Conservation (phyloP, 192 early-diverging fungal species). For the Backusella westeae region DNA sequence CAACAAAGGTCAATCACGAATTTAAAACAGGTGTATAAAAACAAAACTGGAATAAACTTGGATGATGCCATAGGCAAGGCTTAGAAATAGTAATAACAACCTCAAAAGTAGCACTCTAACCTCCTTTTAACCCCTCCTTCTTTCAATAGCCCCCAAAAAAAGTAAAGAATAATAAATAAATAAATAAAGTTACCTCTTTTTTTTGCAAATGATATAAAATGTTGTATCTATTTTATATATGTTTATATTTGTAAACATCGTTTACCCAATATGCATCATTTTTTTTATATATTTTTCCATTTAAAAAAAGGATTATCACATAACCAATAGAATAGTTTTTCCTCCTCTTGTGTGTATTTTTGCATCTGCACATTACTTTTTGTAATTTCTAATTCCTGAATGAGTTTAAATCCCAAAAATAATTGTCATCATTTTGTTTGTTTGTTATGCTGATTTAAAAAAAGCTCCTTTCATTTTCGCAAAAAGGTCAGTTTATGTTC, state of each 20-base stretch:
- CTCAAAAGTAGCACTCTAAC: background rate
- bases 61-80: background rate
- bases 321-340: background rate
- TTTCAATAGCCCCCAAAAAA: background rate
- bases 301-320: background rate
- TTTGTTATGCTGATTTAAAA: conserved; percentile 1
- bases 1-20: background rate
- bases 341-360: background rate
- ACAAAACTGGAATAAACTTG: background rate
- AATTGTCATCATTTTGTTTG: background rate
- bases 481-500: background rate
- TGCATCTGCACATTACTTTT: background rate
- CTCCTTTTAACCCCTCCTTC: background rate
- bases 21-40: background rate
- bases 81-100: background rate
- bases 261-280: conserved; percentile 5
- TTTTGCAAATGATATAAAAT: background rate
- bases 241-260: background rate
- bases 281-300: conserved; percentile 3
- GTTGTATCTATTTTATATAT: background rate
- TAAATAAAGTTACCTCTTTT: background rate
- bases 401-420: background rate
- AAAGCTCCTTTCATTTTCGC: conserved; percentile 1
- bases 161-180: background rate
- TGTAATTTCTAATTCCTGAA: background rate